Evolutionary conservation across 345 rosid species (phyloP).

Genomic region (Aquilaria sinensis): DNA sequence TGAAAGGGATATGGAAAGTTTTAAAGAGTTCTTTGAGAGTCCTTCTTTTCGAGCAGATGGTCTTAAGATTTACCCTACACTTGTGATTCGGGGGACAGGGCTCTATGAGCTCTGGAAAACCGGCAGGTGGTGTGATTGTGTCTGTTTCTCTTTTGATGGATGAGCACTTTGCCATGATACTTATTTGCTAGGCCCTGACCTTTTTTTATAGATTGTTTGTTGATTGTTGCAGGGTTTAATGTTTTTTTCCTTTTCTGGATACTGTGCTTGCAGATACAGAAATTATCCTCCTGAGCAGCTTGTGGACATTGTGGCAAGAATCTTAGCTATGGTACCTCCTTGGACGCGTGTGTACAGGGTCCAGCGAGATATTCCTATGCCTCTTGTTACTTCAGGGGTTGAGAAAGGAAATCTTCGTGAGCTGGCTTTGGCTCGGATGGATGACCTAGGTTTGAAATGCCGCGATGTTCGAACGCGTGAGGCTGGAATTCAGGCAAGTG

Average conservation of each 20-base stretch:
- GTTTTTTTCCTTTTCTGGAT: not conserved
- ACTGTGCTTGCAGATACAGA: constrained; percentile 48
- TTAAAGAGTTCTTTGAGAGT: constrained; percentile 92
- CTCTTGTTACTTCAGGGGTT: constrained; percentile 97
- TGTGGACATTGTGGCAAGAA: constrained; percentile 95
- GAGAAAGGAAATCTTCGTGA: constrained; percentile 99
- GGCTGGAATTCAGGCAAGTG: constrained; percentile 91
- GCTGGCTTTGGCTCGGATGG: constrained; percentile 94
- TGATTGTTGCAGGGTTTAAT: constrained; percentile 3
- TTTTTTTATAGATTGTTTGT: not conserved
- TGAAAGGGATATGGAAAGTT: constrained; percentile 96
- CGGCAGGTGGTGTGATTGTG: constrained; percentile 51
- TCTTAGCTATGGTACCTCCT: constrained; percentile 97
- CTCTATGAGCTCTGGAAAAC: constrained; percentile 98
- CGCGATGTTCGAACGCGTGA: constrained; percentile 98
- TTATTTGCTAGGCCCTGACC: not conserved
- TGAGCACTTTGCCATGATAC: not conserved
- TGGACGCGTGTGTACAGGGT: constrained; percentile 99
- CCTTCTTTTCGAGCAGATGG: constrained; percentile 97
- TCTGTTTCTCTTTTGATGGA: constrained; percentile 2
- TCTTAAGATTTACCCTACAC: constrained; percentile 95
- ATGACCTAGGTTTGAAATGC: constrained; percentile 94
- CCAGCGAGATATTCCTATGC: constrained; percentile 99
- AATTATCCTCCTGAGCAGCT: constrained; percentile 98
- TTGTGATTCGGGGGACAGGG: constrained; percentile 98